These are phyloP conservation scores for Zoysia japonica DNA, from an alignment of 176 grass and related monocot species.

Conservation along the genomic window DNA sequence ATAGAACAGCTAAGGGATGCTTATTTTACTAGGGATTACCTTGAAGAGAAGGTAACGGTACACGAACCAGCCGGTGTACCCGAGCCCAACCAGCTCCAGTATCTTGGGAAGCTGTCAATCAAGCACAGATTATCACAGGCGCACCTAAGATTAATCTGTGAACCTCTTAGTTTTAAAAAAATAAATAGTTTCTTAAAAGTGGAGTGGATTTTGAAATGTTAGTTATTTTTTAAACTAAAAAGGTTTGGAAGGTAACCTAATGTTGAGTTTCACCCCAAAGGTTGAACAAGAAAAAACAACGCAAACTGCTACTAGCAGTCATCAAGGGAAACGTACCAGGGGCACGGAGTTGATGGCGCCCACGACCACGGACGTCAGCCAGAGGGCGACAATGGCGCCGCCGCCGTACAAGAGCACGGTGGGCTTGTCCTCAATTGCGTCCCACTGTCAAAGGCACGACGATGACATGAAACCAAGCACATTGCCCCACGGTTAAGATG, in stretches of 20 bases:
- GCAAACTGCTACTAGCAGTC: not conserved
- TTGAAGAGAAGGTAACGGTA: constrained; percentile 99
- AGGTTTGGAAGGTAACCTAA: too few species aligned
- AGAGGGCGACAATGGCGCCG: constrained; percentile 75
- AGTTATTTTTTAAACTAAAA: too few species aligned
- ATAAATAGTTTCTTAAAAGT: too few species aligned
- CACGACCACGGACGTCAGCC: constrained; percentile 86
- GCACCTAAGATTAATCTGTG: too few species aligned
- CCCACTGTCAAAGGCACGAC: constrained; percentile 55
- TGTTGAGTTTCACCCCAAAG: too few species aligned
- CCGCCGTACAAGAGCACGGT: constrained; percentile 92
- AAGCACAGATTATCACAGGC: not conserved
- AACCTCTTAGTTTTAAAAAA: too few species aligned
- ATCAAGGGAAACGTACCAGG: constrained; percentile 49
- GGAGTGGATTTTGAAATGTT: too few species aligned
- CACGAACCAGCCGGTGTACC: constrained; percentile 98
- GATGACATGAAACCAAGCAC: not conserved
- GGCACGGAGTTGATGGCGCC: constrained; percentile 93
- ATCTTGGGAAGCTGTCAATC: constrained; percentile 78
- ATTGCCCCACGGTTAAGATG: not conserved
- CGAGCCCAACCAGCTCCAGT: constrained; percentile 90
- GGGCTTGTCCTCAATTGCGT: constrained; percentile 90
- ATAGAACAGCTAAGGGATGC: too few species aligned
- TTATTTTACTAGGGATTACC: constrained; percentile 53
- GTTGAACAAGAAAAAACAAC: not conserved